phyloP scores from a whole-genome alignment of 805 yeast genomes.

The Helenozyma rhizophorensis region DNA sequence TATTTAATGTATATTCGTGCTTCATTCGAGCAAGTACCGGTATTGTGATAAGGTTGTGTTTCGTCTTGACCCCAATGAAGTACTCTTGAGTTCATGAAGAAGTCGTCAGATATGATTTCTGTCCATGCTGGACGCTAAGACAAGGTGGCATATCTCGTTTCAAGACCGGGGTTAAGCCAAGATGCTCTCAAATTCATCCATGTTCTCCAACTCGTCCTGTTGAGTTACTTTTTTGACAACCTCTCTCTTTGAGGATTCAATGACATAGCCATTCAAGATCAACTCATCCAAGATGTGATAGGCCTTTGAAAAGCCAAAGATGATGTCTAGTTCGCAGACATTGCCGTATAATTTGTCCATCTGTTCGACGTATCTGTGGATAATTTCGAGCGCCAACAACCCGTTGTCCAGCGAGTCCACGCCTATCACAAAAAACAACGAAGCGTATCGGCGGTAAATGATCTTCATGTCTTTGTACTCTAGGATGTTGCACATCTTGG shows the following conservation, averaged over 20 bases:
- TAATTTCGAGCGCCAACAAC: slow-evolving; percentile 73
- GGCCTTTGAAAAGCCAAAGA: slow-evolving; percentile 92
- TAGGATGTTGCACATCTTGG: slow-evolving; percentile 92
- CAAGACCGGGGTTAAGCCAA: slow-evolving; percentile 23
- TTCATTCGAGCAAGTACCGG: no score
- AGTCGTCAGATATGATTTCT: no score
- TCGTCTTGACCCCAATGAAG: slow-evolving; percentile 1
- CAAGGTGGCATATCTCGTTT: no score
- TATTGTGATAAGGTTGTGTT: no score
- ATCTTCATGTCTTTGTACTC: slow-evolving; percentile 84
- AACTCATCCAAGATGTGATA: slow-evolving; percentile 89
- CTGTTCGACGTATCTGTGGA: slow-evolving; percentile 92
- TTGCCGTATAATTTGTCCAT: slow-evolving; percentile 95
- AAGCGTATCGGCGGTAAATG: slow-evolving; percentile 89
- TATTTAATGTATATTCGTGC: no score
- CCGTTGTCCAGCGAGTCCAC: slow-evolving; percentile 84
- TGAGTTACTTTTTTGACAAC: slow-evolving; percentile 72
- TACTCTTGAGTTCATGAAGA: background rate
- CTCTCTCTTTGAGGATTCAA: slow-evolving; percentile 78
- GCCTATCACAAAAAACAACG: slow-evolving; percentile 85
- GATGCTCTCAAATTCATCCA: slow-evolving; percentile 54
- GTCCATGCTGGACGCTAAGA: no score
- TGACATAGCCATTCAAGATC: slow-evolving; percentile 80
- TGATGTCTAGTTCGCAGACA: slow-evolving; percentile 94
- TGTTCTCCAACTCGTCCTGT: slow-evolving; percentile 82